These are phyloP conservation scores for Starmerella stigmatis DNA, from an alignment of 805 yeast species.

Conservation along the genomic window DNA sequence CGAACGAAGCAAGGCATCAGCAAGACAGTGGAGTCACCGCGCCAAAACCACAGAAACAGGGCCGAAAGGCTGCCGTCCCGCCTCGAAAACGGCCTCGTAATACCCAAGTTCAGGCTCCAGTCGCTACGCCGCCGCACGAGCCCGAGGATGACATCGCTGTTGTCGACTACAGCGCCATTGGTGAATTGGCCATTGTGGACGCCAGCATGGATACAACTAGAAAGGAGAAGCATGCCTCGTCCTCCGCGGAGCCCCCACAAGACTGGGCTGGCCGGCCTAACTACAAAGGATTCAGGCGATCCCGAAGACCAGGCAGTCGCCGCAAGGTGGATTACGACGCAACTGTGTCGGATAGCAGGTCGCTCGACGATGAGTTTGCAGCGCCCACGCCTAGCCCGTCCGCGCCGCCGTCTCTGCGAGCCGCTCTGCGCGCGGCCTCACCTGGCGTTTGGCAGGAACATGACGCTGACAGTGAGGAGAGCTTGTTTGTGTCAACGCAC, in stretches of 20 bases:
- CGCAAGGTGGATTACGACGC: not conserved
- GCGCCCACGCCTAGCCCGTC: not conserved
- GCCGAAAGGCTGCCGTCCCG: not conserved
- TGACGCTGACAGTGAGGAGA: not conserved
- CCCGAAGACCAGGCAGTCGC: not conserved
- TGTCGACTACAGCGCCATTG: slow-evolving; percentile 1
- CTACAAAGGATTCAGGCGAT: slow-evolving; percentile 21
- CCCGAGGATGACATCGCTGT: not conserved
- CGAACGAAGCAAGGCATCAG: too few relatives aligned
- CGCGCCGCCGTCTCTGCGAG: not conserved
- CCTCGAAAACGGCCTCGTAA: not conserved
- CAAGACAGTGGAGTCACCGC: too few relatives aligned
- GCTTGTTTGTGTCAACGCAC: slow-evolving; percentile 3
- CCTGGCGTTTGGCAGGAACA: not conserved
- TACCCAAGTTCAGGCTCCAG: not conserved
- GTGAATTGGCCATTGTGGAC: slow-evolving; percentile 6
- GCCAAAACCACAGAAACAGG: too few relatives aligned
- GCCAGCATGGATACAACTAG: not conserved
- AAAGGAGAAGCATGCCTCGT: not conserved
- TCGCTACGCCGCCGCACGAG: not conserved
- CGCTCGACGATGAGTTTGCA: not conserved
- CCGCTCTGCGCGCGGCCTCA: not conserved
- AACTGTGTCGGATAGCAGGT: not conserved
- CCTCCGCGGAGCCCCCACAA: not conserved
- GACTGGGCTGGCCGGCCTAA: slow-evolving; percentile 12